Base-by-base conservation (phyloP, 1,284 basidiomycete genomes). In the Ganoderma resinaceum region DNA sequence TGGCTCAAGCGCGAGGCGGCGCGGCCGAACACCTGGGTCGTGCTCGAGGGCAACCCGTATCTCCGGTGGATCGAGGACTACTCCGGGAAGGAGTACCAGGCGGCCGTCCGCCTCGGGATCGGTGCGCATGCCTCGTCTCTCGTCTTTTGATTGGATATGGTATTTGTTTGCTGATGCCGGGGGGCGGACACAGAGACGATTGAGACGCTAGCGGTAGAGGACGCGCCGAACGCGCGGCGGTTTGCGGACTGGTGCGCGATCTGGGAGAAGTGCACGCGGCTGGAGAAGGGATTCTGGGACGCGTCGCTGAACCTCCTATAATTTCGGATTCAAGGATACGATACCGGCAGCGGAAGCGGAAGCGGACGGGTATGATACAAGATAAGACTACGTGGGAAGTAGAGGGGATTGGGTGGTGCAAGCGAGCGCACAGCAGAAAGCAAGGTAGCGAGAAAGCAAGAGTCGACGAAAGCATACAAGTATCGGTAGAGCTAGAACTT, bases 271-370 rank as follows among this genome's bases (percentile, higher is more conserved):
- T 95, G 93, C 75, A 91, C 94, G 0, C 79, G 84, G 58, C 83
- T 98, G 46, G 96, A 98, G 81, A 92, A 89, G 70, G 89, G 87
- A 2, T 98, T 98, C 80, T 98, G 96, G 96, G 93, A 97, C 77
- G 91, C 91, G 82, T 93, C 91, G 9, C 84, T 95, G 84, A 76
- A 81, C 6, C 67, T 84, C 37, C 75, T 80, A 9, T 85, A 70
- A 78, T 40, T 35, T 7, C 5, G n/a, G 2, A 37, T 12, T 14
- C 2, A 43, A 3, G 42, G 42, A 4, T 1, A n/a, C 4, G 42
- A 9, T n/a, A n/a, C 42, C 18, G 18, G 49, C 20, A 40, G 37
- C 55, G 33, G 20, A 35, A 12, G 3, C 20, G 53, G 31, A 12
- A 14, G 31, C 2, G 37, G 12, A 26, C 1, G 23, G 35, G 38